Evolutionary conservation across 2,329 filamentous ascomycete species (phyloP), one percentile per base, ranked within the genome.

Genomic region (Fonsecaea multimorphosa): DNA sequence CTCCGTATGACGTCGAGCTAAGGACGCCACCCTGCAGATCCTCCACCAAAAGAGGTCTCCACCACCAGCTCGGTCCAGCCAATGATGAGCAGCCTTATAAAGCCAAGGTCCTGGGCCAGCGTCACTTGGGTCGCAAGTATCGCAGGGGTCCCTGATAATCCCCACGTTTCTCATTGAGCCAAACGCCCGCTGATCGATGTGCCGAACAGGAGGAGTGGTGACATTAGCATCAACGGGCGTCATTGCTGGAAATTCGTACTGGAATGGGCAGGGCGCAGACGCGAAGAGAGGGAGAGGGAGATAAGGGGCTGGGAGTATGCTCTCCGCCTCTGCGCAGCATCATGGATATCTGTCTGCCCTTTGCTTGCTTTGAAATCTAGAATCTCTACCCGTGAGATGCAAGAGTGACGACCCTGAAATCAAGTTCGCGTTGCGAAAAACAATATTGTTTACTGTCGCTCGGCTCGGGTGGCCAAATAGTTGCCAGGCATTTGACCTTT

Each of bases 61-160:
- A 32, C 54, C 44, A 54, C 38, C 19, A 14, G 2, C 9, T 5
- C 11, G 16, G 11, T 3, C 27, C 19, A 12, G 19, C 44, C 44
- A 49, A 22, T 44, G 32, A 57, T 1, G 11, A 49, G 9, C 19
- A 5, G 8, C 11, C 0, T 11, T 27, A 5, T 2, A 12, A 12
- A 12, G 44, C 44, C 44, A 49, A 49, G 55, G 32, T 46, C 46
- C 55, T 64, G 55, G 61, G 61, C 61, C 31, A 52, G 54, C 61
- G 61, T 64, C 46, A 64, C 58, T 49, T 63, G 40, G 61, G 24
- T 31, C 12, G 44, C 19, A 2, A 11, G 22, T 5, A 19, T 24
- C 22, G 44, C 44, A 49, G 27, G 44, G 44, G 44, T 49, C 44
- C 22, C 44, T 49, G 44, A 49, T 49, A 24, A 49, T 49, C 44